These are phyloP conservation scores for Didymella pomorum DNA, from an alignment of 2,329 filamentous ascomycete genomes.

Conservation along the genomic window DNA sequence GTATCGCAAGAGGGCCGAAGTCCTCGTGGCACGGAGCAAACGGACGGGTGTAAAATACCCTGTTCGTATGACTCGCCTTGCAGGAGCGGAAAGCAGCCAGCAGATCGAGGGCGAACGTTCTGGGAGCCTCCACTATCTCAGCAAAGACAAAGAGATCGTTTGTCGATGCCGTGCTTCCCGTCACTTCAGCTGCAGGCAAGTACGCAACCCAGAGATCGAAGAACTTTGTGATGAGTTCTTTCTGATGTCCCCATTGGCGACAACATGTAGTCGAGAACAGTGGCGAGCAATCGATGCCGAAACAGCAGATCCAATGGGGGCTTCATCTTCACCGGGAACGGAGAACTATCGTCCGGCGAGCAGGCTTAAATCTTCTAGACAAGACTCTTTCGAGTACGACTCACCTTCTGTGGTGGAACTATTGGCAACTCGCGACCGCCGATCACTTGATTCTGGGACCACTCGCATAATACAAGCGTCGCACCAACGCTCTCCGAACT, in stretches of 20 bases:
- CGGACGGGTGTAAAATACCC: conserved; percentile 11
- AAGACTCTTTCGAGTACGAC: neutral
- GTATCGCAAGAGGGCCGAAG: neutral
- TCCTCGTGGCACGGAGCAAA: conserved; percentile 20
- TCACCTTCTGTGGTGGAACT: neutral
- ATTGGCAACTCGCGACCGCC: neutral
- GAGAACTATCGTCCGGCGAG: too few species aligned
- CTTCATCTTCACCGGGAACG: too few species aligned
- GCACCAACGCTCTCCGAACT: neutral
- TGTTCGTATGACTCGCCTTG: conserved; percentile 1
- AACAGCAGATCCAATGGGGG: too few species aligned
- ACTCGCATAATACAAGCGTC: neutral
- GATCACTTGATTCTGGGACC: neutral
- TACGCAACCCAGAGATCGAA: conserved; percentile 23
- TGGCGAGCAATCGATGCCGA: conserved; percentile 14
- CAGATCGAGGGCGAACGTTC: neutral
- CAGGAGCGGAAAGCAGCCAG: neutral
- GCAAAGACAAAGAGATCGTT: conserved; percentile 16
- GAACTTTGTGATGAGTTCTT: conserved; percentile 30
- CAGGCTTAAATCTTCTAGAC: neutral
- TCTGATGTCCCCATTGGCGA: neutral
- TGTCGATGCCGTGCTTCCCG: conserved; percentile 25
- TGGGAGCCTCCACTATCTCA: conserved; percentile 27
- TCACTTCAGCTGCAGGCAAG: conserved; percentile 2
- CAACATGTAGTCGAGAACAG: conserved; percentile 19